Percentiles rank a stretch among this genome's conserved stretches.
These are phyloP conservation scores for Lentinus brumalis DNA, from an alignment of 768 basidiomycete species.

Conservation along the genomic window DNA sequence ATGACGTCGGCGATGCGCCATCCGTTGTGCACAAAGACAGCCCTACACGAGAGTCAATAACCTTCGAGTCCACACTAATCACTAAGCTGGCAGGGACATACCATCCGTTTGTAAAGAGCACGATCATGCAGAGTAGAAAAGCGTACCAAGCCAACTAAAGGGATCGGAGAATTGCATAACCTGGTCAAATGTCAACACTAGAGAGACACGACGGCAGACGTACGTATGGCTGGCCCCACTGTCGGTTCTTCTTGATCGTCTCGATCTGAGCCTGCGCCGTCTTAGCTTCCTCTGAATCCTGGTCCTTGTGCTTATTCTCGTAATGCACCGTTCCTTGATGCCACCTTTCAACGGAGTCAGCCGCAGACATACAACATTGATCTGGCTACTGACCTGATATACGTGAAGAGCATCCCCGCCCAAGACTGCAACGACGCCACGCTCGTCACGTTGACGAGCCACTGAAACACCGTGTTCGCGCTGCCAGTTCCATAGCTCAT, in stretches of 20 bases:
- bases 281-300: slow-evolving; percentile 1
- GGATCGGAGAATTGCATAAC: neutral
- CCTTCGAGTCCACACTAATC: neutral
- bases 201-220: neutral
- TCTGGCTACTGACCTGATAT: slow-evolving; percentile 22
- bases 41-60: slow-evolving; percentile 7
- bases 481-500: slow-evolving; percentile 9
- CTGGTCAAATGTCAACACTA: too few relatives aligned
- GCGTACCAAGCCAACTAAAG: slow-evolving; percentile 30
- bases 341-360: slow-evolving; percentile 16
- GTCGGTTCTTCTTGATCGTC: slow-evolving; percentile 25
- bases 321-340: slow-evolving; percentile 27
- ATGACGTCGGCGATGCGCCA: slow-evolving; percentile 25
- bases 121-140: slow-evolving; percentile 25
- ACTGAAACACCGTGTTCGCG: slow-evolving; percentile 19
- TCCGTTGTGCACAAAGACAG: slow-evolving; percentile 28
- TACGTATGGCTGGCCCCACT: slow-evolving; percentile 30
- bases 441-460: slow-evolving; percentile 24
- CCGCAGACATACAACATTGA: too few relatives aligned
- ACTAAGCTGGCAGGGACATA: neutral
- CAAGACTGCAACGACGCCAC: slow-evolving; percentile 30
- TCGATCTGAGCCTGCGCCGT: slow-evolving; percentile 18
- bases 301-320: slow-evolving; percentile 18
- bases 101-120: slow-evolving; percentile 31
- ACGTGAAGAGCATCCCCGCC: slow-evolving; percentile 29